Conservation (phyloP, 306 rosid species). For the Gastrolobium villosum region DNA sequence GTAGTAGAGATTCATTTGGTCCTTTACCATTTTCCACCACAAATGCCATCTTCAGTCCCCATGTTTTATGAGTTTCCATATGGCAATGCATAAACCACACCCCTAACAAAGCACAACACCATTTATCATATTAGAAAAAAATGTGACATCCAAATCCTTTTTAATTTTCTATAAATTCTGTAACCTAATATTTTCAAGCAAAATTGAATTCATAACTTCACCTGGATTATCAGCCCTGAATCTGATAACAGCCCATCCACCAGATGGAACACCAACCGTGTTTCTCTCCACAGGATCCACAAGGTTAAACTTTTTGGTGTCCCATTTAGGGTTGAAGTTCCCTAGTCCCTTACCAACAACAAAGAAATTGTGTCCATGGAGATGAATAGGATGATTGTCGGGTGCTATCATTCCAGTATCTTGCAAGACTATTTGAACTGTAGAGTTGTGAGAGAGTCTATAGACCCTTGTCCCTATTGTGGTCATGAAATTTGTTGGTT, state of each 20-base stretch:
- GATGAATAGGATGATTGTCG: constrained; percentile 90
- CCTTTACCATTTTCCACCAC: constrained; percentile 87
- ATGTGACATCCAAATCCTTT: neutral
- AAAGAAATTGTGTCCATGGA: constrained; percentile 89
- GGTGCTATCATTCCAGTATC: constrained; percentile 85
- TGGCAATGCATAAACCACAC: constrained; percentile 87
- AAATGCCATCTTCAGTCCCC: constrained; percentile 94
- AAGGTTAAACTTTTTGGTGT: constrained; percentile 72
- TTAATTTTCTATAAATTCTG: neutral
- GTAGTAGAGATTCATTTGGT: constrained; percentile 72
- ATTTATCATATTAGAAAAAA: neutral
- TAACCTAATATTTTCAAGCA: neutral
- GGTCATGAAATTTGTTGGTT: constrained; percentile 66
- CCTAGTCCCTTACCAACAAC: constrained; percentile 81
- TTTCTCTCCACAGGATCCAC: constrained; percentile 91
- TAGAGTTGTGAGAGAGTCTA: constrained; percentile 77
- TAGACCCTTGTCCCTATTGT: constrained; percentile 73
- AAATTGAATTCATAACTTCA: constrained; percentile 27
- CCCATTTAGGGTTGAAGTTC: constrained; percentile 70
- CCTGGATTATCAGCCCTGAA: constrained; percentile 95
- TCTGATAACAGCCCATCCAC: constrained; percentile 88
- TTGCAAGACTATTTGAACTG: constrained; percentile 81
- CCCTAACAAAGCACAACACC: constrained; percentile 51
- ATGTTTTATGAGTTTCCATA: constrained; percentile 84
- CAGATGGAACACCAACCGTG: constrained; percentile 81